Base-by-base conservation (phyloP, 345 rosid species). In the Geranium brycei region DNA sequence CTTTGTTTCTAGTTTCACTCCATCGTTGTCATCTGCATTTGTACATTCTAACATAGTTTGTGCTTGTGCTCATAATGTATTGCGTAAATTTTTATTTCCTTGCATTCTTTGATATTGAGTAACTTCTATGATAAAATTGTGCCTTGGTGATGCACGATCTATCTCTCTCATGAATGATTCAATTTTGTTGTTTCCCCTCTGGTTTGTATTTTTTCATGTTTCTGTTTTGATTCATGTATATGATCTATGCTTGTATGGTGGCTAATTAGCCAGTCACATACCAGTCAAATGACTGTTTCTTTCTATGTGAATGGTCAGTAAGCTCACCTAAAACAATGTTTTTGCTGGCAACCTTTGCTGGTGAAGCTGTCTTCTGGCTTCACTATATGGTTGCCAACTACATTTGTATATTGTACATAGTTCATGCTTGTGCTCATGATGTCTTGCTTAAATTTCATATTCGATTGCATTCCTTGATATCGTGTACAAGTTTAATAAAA, bases 221-320 rank as follows among this genome's bases (percentile, higher is more conserved):
- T 35, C 41, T 35, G 41, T 35, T 23, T 51, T n/a, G n/a, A 18
- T 15, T 2, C 28, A 23, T 13, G 65, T 13, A 17, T 41, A 5
- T 58, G 40, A 19, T 40, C 14, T 17, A 2, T 23, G 28, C 28
- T 17, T 4, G 11, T 17, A 1, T 55, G 59, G 69, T 51, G 62
- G 71, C 69, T 70, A 40, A 63, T 68, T 68, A 65, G 70, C 71
- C 67, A 35, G 28, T 65, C 75, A 66, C 72, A 40, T 40, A 12
- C 55, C 63, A 40, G 30, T 51, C 56, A 11, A 63, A 30, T 53
- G 53, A 55, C 59, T 18, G 7, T 23, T 15, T 10, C 23, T 57
- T 5, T 13, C 31, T 61, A 72, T 67, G 74, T 62, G 68, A 70
- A 57, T 72, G 74, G 75, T 67, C 17, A 64, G 74, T 66, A 64